Conservation (phyloP, 148 eudicot genomes). For the Vaccinium macrocarpon region DNA sequence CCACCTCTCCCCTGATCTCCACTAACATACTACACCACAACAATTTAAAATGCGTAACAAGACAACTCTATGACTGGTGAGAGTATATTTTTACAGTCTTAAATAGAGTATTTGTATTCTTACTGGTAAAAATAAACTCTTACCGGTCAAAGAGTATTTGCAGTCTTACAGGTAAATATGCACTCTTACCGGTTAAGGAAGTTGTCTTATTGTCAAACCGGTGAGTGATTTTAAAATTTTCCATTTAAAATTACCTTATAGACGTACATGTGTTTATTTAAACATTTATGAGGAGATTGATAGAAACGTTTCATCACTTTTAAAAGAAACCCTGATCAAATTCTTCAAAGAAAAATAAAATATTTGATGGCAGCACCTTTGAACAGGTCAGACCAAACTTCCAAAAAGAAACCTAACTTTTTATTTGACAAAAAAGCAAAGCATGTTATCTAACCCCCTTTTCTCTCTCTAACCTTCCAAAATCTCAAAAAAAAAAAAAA, state of each 20-base stretch:
- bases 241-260: background rate
- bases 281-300: background rate
- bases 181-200: too few species aligned
- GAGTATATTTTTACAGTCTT: too few species aligned
- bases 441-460: background rate
- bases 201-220: too few species aligned
- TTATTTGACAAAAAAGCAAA: slow-evolving; percentile 12
- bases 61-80: too few species aligned
- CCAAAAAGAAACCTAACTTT: background rate
- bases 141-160: too few species aligned
- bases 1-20: slow-evolving; percentile 6
- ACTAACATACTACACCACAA: background rate
- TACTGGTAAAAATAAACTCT: too few species aligned
- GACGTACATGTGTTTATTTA: background rate
- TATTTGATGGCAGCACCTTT: background rate
- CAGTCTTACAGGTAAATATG: too few species aligned
- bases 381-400: slow-evolving; percentile 17
- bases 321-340: background rate
- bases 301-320: background rate
- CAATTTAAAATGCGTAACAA: background rate
- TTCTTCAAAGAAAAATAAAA: background rate
- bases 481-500: background rate
- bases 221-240: background rate
- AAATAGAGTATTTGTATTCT: too few species aligned
- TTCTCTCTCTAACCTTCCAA: slow-evolving; percentile 4